phyloP scores from a whole-genome alignment of 2,329 filamentous ascomycete species.

The Pyricularia sp. region DNA sequence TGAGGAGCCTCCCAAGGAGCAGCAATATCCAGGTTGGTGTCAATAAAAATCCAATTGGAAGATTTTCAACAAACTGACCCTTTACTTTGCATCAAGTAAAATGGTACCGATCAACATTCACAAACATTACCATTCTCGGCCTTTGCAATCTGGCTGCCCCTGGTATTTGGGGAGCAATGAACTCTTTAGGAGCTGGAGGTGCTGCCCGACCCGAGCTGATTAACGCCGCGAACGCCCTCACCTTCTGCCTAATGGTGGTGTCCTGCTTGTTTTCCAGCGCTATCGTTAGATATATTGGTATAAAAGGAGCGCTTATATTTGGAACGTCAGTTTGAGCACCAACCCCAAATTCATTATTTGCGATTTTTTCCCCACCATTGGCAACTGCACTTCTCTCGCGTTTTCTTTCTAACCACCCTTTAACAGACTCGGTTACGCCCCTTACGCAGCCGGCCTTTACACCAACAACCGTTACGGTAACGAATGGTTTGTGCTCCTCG shows the following conservation, averaged over 20 bases:
- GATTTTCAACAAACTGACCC: background rate
- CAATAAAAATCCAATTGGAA: background rate
- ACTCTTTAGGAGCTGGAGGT: background rate
- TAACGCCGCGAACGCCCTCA: slow-evolving; percentile 62
- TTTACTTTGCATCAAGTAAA: background rate
- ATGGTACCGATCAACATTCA: background rate
- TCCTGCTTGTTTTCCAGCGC: slow-evolving; percentile 56
- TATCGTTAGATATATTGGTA: background rate
- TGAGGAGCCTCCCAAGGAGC: background rate
- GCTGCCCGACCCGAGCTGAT: slow-evolving; percentile 48
- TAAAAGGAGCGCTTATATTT: background rate
- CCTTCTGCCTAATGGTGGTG: slow-evolving; percentile 53
- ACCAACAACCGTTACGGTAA: slow-evolving; percentile 61
- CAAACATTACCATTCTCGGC: background rate
- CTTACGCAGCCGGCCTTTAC: slow-evolving; percentile 62
- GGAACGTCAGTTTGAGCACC: slow-evolving; percentile 47
- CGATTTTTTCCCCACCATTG: no score
- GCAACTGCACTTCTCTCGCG: no score
- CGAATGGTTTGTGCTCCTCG: slow-evolving; percentile 60
- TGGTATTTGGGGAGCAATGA: background rate
- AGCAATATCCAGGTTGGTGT: background rate
- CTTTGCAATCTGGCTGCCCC: background rate
- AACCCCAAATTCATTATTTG: slow-evolving; percentile 26
- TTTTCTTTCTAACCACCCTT: background rate
- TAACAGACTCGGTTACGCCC: slow-evolving; percentile 50